Conservation (phyloP, 169 alveolate genomes). For the Eimeria necatrix region DNA sequence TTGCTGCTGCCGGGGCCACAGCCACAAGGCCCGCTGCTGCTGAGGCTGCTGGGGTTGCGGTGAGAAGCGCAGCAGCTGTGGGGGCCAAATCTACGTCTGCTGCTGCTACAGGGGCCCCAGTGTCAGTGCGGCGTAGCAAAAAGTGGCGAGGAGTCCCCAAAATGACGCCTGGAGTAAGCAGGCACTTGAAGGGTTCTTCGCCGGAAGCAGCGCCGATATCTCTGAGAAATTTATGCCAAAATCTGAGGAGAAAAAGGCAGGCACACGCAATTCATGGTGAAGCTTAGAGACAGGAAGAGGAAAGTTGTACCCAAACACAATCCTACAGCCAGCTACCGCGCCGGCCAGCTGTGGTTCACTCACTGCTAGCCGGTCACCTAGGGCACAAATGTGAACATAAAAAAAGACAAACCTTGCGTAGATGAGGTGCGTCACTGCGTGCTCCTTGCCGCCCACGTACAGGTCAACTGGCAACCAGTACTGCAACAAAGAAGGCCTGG, state of each 20-base stretch:
- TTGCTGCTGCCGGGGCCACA: not conserved
- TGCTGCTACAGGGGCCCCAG: conserved; percentile 30
- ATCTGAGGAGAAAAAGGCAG: conserved; percentile 60
- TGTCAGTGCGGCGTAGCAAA: conserved; percentile 30
- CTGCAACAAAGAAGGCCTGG: conserved; percentile 66
- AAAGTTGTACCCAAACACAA: not conserved
- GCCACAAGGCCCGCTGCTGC: not conserved
- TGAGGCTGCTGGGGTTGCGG: not conserved
- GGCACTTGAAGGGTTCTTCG: conserved; percentile 93
- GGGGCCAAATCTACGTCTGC: not conserved
- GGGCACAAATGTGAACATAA: not conserved
- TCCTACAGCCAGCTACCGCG: not conserved
- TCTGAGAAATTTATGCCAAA: conserved; percentile 93
- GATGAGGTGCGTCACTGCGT: conserved; percentile 95
- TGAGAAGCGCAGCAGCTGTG: not conserved
- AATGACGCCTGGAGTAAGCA: conserved; percentile 93
- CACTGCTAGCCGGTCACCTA: not conserved
- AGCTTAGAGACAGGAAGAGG: not conserved
- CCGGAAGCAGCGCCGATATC: conserved; percentile 87
- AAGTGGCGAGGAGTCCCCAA: conserved; percentile 82
- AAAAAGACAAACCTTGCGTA: conserved; percentile 88
- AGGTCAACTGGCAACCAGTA: conserved; percentile 96
- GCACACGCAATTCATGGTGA: not conserved
- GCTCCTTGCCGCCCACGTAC: conserved; percentile 97
- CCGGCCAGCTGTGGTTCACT: not conserved